Base-by-base conservation (phyloP, 441 rosid species). In the Aquilaria agallochum region DNA sequence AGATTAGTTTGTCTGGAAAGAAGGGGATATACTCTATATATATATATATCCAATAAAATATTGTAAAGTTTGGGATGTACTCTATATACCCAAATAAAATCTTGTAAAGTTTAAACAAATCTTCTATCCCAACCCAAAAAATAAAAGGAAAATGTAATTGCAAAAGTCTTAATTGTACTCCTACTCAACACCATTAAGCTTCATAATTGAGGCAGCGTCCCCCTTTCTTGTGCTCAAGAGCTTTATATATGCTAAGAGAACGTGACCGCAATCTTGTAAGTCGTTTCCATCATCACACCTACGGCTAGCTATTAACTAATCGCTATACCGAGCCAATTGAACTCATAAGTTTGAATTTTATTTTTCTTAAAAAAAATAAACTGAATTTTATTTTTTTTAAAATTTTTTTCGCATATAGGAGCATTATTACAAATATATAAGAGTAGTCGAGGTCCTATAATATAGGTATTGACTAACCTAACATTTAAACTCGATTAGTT, bases 271-370 rank as follows among this genome's bases (percentile, higher is more conserved):
- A 4, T 31, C 46, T 8, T 12, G 11, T 11, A 45, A 47, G 70
- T 58, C 50, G 69, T 60, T 64, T 76, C 56, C 71, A 67, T 74
- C 72, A 65, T 72, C 68, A 64, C 65, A 44, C 66, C 74, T 66
- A 64, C 58, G 55, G 60, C 45, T 5, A 40, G 27, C 27, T 40
- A 40, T 40, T 6, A 40, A 40, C 45, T 40, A 40, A 5, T 40
- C 9, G 45, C 9, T 7, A 40, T 7, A 20, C 27, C 27, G 27
- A 20, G 27, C 27, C 27, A 1, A 20, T 20, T 20, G 27, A 20
- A 20, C 27, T 1, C 27, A 20, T 20, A 20, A 20, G 27, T 20
- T 20, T 20, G 27, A 20, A 0, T 20, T 20, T 20, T 20, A 0
- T 20, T 20, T 20, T 20, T 20, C 27, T 20, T 20, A 20, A 20